A percentile compares a stretch with the other conserved stretches of the same genome.
These are phyloP conservation scores for Entamoeba invadens DNA, from an alignment of 208 protist species.

Conservation along the genomic window DNA sequence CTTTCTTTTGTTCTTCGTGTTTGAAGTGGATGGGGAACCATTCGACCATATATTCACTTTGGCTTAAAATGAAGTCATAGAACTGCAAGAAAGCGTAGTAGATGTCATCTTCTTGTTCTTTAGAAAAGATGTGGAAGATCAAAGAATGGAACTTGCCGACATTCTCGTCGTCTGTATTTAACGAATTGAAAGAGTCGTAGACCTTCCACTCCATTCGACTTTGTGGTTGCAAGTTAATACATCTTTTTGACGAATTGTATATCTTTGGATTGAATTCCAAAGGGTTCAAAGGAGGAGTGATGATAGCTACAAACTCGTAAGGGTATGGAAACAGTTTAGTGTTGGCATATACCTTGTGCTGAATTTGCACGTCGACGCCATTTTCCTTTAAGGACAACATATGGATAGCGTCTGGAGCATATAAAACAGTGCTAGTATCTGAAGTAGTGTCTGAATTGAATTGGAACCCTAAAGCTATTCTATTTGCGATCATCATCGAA, in stretches of 20 bases:
- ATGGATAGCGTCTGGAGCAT: neutral
- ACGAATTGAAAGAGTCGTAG: neutral
- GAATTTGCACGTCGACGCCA: neutral
- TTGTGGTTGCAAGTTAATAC: neutral
- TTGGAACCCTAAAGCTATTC: neutral
- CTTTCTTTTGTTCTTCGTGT: neutral
- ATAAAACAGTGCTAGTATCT: neutral
- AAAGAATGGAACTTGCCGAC: neutral
- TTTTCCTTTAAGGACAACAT: neutral
- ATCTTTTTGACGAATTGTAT: neutral
- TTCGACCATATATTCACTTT: neutral
- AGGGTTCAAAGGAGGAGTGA: neutral
- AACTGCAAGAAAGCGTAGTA: neutral
- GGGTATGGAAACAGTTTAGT: neutral
- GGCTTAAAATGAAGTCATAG: neutral
- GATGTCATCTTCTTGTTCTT: neutral
- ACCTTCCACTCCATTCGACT: neutral
- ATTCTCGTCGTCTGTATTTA: neutral
- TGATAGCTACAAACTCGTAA: neutral
- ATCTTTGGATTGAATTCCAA: neutral
- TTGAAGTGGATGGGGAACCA: neutral
- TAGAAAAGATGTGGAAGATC: neutral
- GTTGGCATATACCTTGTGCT: neutral
- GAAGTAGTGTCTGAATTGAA: neutral
- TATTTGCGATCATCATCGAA: neutral